Evolutionary conservation across 192 early-diverging fungal genomes (phyloP), one percentile per base, ranked within the genome.

Genomic region (Coemansia sp.): DNA sequence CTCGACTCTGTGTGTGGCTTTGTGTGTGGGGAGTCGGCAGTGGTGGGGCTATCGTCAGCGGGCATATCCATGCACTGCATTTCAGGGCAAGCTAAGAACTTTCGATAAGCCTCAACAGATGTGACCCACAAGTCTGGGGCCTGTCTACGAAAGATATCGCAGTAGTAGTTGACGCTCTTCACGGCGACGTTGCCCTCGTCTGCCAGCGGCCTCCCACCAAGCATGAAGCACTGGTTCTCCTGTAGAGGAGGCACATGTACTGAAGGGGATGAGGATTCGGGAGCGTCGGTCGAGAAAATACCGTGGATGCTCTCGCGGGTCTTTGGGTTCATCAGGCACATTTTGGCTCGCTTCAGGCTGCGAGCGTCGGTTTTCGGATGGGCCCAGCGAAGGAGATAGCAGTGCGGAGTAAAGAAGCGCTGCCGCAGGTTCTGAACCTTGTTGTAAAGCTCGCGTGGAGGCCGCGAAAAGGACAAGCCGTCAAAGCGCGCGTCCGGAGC

Each of bases 101-200:
- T 58, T 58, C 39, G 51, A 69, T 74, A 80, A 8, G 77, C 71
- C 21, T 71, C 62, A 6, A 74, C 65, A 23, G 77, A 80, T 31
- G 60, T 48, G 13, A 14, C 20, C 77, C 77, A 80, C 18, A 74
- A 33, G 10, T 56, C 59, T 10, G 77, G 77, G 14, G 71, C 68
- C 55, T 51, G 51, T 14, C 60, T 26, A n/a, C 68, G 71, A 62
- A 79, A 79, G 9, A 79, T 79, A 18, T 79, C 77, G 59, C 68
- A 68, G 33, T 79, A 79, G 48, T 74, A 79, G 33, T 79, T 67
- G 50, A 79, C 77, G 62, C 77, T 79, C 65, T 79, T 79, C 11
- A 69, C 71, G n/a, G 65, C 40, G 1, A 38, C 16, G 10, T n/a
- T 24, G 61, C 65, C 48, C 1, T 51, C 48, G 23, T 26, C 65